A percentile compares a stretch with the other conserved stretches of the same genome.
Conservation (phyloP, 108 stramenopile genomes). For the Seminavis robusta region DNA sequence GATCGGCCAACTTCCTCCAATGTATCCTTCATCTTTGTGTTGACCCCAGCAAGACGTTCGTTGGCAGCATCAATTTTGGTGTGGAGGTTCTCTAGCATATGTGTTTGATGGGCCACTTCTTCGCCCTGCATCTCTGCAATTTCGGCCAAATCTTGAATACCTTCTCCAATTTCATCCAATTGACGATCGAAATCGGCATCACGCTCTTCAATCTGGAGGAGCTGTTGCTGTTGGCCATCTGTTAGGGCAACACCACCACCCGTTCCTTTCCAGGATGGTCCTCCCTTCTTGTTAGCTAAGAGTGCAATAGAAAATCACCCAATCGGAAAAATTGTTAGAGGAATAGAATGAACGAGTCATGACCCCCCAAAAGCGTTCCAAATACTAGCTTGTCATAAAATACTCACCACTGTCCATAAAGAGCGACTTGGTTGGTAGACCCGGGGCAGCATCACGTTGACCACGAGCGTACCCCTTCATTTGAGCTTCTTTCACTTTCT, state of each 20-base stretch:
- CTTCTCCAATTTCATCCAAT: conserved; percentile 86
- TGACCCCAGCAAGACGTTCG: conserved; percentile 78
- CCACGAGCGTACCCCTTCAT: conserved; percentile 68
- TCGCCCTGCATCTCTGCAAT: conserved; percentile 76
- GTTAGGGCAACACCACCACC: conserved; percentile 49
- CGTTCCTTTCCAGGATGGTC: conserved; percentile 6
- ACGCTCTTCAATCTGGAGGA: conserved; percentile 73
- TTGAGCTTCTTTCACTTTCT: conserved; percentile 78
- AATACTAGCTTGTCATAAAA: background rate
- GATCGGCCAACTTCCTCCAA: conserved; percentile 81
- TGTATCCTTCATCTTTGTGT: conserved; percentile 87
- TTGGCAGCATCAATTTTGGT: conserved; percentile 67
- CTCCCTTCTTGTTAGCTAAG: background rate
- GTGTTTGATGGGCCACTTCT: conserved; percentile 76
- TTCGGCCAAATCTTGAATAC: conserved; percentile 81
- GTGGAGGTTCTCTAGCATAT: conserved; percentile 75
- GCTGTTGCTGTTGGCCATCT: conserved; percentile 63
- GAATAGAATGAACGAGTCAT: background rate
- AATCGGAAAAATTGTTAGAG: background rate
- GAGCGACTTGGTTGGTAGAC: conserved; percentile 62
- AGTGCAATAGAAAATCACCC: background rate
- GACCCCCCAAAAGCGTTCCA: background rate
- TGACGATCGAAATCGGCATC: conserved; percentile 85
- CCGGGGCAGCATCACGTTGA: conserved; percentile 32
- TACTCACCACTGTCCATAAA: conserved; percentile 17